Percentiles rank a stretch among this genome's conserved stretches.
These are phyloP conservation scores for Oidium heveae DNA, from an alignment of 2,329 filamentous ascomycete genomes.

Conservation along the genomic window DNA sequence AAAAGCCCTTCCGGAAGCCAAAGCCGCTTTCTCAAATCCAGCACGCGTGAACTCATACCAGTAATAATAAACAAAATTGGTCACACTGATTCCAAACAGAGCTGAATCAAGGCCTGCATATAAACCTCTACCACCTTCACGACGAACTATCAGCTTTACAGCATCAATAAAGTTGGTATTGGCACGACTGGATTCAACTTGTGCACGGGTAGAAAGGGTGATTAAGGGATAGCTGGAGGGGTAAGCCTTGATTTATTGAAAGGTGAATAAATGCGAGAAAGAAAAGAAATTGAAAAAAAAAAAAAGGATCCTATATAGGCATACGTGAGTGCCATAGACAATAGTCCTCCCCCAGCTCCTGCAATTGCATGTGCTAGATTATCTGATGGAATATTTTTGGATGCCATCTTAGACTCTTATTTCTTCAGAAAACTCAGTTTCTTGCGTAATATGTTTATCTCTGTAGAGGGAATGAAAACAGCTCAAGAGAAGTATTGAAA, in stretches of 20 bases:
- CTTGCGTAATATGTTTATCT: conserved; percentile 4
- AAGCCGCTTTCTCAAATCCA: conserved; percentile 59
- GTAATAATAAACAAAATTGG: conserved; percentile 99
- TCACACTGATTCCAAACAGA: conserved; percentile 90
- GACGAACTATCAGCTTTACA: conserved; percentile 63
- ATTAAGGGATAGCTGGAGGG: conserved; percentile 64
- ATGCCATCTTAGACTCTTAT: background rate
- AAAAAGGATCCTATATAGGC: conserved; percentile 6
- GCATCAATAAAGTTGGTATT: conserved; percentile 66
- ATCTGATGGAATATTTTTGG: conserved; percentile 39
- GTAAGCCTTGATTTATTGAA: conserved; percentile 2
- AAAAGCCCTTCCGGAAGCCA: conserved; percentile 43
- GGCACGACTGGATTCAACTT: conserved; percentile 88
- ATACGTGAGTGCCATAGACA: conserved; percentile 89
- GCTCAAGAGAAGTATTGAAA: too few relatives aligned
- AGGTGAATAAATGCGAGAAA: background rate
- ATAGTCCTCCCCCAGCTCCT: conserved; percentile 73
- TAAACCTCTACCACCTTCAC: conserved; percentile 70
- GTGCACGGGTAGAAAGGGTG: conserved; percentile 86
- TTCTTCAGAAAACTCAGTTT: background rate
- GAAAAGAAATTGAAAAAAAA: conserved; percentile 3
- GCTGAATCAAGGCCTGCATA: conserved; percentile 87
- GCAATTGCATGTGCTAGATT: conserved; percentile 91
- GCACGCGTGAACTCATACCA: conserved; percentile 96
- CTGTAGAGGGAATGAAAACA: background rate